Percentiles rank a stretch among this genome's conserved stretches.
Conservation (phyloP, 371 early-diverging fungal genomes). For the Haplosporangium sp. region DNA sequence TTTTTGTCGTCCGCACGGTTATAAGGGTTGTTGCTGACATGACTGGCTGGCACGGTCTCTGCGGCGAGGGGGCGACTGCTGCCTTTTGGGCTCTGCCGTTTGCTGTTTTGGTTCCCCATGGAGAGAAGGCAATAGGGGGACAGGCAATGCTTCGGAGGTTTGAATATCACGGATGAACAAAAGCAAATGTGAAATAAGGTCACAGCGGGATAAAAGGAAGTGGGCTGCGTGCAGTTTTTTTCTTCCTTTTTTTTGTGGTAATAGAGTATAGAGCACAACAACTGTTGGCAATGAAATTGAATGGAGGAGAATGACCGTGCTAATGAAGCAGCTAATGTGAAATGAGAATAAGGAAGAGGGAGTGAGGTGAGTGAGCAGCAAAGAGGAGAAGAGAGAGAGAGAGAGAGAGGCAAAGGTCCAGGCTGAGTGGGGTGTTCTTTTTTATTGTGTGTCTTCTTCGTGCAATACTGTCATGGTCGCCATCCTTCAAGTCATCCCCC, state of each 20-base stretch:
- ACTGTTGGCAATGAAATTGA: slow-evolving; percentile 32
- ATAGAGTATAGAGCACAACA: no score
- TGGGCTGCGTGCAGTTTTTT: not conserved
- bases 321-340: not conserved
- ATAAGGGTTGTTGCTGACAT: not conserved
- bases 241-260: no score
- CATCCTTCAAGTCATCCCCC: no score
- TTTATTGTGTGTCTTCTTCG: no score
- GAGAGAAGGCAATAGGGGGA: not conserved
- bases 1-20: not conserved
- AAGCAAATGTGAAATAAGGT: not conserved
- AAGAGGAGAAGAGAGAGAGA: slow-evolving; percentile 15
- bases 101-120: slow-evolving; percentile 44
- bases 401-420: not conserved
- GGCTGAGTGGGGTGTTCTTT: no score
- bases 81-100: slow-evolving; percentile 28
- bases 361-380: slow-evolving; percentile 10
- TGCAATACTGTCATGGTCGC: no score
- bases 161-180: no score
- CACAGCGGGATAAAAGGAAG: not conserved
- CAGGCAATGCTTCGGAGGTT: no score
- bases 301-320: slow-evolving; percentile 17
- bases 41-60: slow-evolving; percentile 3
- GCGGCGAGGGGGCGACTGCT: slow-evolving; percentile 6
- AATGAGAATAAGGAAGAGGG: not conserved